phyloP scores from a whole-genome alignment of 352 stramenopile species.

The Phytophthora macrochlamydospora region DNA sequence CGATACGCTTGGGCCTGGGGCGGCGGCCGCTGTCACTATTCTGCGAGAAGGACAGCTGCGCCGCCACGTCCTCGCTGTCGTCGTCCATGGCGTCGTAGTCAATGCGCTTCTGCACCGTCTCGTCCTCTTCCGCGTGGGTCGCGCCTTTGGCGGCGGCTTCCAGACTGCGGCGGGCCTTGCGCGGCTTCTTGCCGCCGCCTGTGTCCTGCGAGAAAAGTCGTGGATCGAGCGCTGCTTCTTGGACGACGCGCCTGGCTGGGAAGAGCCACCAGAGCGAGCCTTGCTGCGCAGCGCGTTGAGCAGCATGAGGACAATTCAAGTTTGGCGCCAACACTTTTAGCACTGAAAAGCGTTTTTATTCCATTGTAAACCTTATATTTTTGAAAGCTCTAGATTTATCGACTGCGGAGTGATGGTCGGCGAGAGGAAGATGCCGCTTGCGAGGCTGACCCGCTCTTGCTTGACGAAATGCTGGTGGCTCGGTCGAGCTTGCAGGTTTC shows the following conservation, averaged over 20 bases:
- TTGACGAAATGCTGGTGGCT: no score
- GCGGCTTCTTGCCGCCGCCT: conserved; percentile 25
- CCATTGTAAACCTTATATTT: no score
- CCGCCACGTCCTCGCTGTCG: conserved; percentile 47
- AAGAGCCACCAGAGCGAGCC: conserved; percentile 16
- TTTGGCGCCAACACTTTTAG: background rate
- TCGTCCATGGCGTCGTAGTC: conserved; percentile 71
- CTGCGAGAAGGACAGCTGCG: conserved; percentile 33
- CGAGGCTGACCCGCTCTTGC: no score
- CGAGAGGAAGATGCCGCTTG: no score
- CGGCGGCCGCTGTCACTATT: conserved; percentile 35
- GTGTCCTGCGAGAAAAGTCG: conserved; percentile 80
- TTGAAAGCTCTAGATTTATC: no score
- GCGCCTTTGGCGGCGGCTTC: conserved; percentile 38
- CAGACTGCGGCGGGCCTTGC: conserved; percentile 41
- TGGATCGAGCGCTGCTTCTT: conserved; percentile 89
- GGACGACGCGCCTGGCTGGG: conserved; percentile 15
- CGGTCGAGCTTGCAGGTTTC: no score
- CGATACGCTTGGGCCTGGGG: conserved; percentile 73
- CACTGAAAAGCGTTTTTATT: no score
- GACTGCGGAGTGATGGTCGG: no score
- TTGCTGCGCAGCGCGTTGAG: conserved; percentile 50
- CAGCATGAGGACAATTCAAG: conserved; percentile 23
- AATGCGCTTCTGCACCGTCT: conserved; percentile 71
- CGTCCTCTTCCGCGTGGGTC: conserved; percentile 36